phyloP scores from a whole-genome alignment of 192 early-diverging fungal genomes.

The Umbelopsis isabellina region DNA sequence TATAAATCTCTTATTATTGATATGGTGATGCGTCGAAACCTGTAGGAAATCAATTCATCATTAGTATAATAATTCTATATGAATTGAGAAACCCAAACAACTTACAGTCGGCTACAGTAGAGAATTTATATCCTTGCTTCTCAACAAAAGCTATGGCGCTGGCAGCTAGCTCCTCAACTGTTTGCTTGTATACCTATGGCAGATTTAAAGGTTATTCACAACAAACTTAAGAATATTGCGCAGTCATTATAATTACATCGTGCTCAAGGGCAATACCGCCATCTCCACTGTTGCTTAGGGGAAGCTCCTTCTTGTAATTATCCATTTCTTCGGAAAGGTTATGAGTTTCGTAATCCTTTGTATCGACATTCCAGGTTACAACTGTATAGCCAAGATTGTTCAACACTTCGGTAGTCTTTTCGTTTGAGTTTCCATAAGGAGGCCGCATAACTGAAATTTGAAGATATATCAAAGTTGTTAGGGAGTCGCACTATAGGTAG shows the following conservation, averaged over 20 bases:
- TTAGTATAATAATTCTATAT: neutral
- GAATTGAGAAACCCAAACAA: neutral
- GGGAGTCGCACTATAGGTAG: neutral
- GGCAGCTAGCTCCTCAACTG: slow-evolving; percentile 43
- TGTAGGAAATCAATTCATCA: neutral
- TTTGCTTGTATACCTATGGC: slow-evolving; percentile 32
- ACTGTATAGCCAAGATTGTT: slow-evolving; percentile 38
- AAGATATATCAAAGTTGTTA: neutral
- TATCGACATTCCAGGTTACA: slow-evolving; percentile 50
- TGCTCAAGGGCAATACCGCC: slow-evolving; percentile 47
- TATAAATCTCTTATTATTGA: no score
- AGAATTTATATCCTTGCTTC: slow-evolving; percentile 44
- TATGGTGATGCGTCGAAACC: neutral
- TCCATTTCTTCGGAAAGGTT: slow-evolving; percentile 19
- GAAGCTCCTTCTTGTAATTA: slow-evolving; percentile 26
- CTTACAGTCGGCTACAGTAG: slow-evolving; percentile 49
- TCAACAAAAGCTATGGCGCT: slow-evolving; percentile 41
- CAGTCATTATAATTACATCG: slow-evolving; percentile 35
- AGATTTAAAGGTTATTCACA: neutral
- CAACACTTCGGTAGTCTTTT: slow-evolving; percentile 25
- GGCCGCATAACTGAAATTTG: slow-evolving; percentile 41
- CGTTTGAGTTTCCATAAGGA: slow-evolving; percentile 42
- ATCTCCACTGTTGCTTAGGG: slow-evolving; percentile 2
- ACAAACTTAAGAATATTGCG: neutral
- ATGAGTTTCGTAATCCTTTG: slow-evolving; percentile 38